Percentiles rank a stretch among this genome's conserved stretches.
phyloP scores from a whole-genome alignment of 352 stramenopile genomes.

The Thraustochytrium striatum region DNA sequence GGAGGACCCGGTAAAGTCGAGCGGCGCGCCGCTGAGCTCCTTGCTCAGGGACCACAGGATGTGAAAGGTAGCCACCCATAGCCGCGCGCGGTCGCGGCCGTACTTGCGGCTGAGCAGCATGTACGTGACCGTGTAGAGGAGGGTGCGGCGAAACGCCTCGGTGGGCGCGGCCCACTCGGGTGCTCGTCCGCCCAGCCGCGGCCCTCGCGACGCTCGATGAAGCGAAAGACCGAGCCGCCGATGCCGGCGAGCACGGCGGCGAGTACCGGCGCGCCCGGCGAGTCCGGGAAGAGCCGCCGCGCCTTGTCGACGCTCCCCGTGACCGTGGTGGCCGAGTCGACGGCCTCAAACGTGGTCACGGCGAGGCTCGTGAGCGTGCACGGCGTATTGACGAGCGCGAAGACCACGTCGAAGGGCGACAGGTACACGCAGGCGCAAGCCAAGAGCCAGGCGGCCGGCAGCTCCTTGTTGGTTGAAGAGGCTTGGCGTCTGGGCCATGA shows the following conservation, averaged over 20 bases:
- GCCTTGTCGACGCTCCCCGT: slow-evolving; percentile 38
- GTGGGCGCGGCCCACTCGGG: slow-evolving; percentile 33
- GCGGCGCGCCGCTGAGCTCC: neutral
- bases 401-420: slow-evolving; percentile 13
- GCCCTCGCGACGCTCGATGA: slow-evolving; percentile 20
- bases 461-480: slow-evolving; percentile 37
- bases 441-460: slow-evolving; percentile 1
- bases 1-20: slow-evolving; percentile 11
- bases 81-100: neutral
- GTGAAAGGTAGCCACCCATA: slow-evolving; percentile 40
- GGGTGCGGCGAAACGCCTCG: slow-evolving; percentile 9
- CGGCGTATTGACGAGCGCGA: slow-evolving; percentile 3
- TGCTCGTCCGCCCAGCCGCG: slow-evolving; percentile 8
- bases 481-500: slow-evolving; percentile 31
- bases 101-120: slow-evolving; percentile 19
- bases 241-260: slow-evolving; percentile 32
- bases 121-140: slow-evolving; percentile 32
- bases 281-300: slow-evolving; percentile 18
- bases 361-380: slow-evolving; percentile 24
- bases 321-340: slow-evolving; percentile 32
- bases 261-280: slow-evolving; percentile 14
- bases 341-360: slow-evolving; percentile 28
- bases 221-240: slow-evolving; percentile 14
- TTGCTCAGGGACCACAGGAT: neutral
- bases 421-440: slow-evolving; percentile 5